A percentile compares a stretch with the other conserved stretches of the same genome.
phyloP scores from a whole-genome alignment of 768 basidiomycete species.

The Albatrellus ellisii region DNA sequence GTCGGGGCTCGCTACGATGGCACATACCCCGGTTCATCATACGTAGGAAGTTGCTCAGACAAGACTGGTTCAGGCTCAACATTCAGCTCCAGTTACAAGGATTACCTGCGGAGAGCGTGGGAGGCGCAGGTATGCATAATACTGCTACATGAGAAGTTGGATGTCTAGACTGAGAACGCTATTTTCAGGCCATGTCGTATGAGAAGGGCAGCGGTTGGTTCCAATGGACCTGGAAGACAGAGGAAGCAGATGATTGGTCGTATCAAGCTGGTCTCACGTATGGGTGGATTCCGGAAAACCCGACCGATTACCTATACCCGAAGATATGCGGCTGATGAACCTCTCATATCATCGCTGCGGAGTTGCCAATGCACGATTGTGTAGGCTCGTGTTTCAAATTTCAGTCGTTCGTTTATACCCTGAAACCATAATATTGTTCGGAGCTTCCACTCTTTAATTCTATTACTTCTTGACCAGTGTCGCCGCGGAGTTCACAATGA shows the following conservation, averaged over 20 bases:
- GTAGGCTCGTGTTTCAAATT: no score
- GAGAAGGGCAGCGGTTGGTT: slow-evolving; percentile 67
- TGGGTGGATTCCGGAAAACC: slow-evolving; percentile 74
- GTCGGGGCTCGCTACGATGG: slow-evolving; percentile 51
- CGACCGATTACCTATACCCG: slow-evolving; percentile 39
- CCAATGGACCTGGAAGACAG: slow-evolving; percentile 79
- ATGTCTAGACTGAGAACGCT: background rate
- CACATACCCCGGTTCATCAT: slow-evolving; percentile 40
- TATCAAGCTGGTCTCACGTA: slow-evolving; percentile 69
- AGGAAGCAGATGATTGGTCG: slow-evolving; percentile 79
- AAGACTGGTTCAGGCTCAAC: slow-evolving; percentile 60
- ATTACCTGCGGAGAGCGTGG: slow-evolving; percentile 70
- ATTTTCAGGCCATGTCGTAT: slow-evolving; percentile 34
- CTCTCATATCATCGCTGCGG: no score
- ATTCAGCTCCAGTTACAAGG: slow-evolving; percentile 71
- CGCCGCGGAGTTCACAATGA: no score
- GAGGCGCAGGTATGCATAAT: slow-evolving; percentile 55
- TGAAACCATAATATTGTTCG: no score
- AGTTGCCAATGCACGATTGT: no score
- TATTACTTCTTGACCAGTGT: no score
- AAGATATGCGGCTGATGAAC: slow-evolving; percentile 37
- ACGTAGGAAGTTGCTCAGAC: slow-evolving; percentile 62
- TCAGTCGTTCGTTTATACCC: no score
- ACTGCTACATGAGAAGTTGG: background rate
- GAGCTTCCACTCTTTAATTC: no score